Conservation (phyloP, 2,329 filamentous ascomycete genomes). For the Aaosphaeria pasadenensis region DNA sequence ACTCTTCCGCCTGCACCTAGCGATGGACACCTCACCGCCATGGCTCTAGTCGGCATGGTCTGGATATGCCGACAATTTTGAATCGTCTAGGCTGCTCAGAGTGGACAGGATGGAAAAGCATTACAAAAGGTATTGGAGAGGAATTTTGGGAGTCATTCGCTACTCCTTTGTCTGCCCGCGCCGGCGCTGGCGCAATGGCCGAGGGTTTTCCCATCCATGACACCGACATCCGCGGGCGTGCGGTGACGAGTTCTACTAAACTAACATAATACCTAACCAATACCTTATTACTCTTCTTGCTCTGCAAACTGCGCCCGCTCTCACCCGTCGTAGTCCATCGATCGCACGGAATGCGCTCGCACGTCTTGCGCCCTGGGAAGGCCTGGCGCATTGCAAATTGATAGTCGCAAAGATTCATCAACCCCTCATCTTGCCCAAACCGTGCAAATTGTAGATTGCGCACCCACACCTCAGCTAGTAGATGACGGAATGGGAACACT, state of each 20-base stretch:
- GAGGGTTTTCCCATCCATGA: slow-evolving; percentile 15
- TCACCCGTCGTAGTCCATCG: not conserved
- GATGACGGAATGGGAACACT: slow-evolving; percentile 23
- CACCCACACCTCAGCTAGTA: slow-evolving; percentile 3
- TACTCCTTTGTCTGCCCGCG: slow-evolving; percentile 22
- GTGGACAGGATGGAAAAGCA: too few relatives aligned
- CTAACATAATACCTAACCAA: too few relatives aligned
- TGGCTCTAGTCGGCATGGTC: not conserved
- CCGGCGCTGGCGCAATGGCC: slow-evolving; percentile 4
- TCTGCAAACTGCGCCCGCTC: slow-evolving; percentile 6
- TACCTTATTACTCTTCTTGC: too few relatives aligned
- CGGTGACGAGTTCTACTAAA: slow-evolving; percentile 9
- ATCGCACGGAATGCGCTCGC: slow-evolving; percentile 4
- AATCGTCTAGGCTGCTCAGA: too few relatives aligned
- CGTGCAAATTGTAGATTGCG: too few relatives aligned
- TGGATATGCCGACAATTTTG: too few relatives aligned
- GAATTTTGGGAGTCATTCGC: not conserved
- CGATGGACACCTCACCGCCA: not conserved
- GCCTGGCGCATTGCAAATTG: too few relatives aligned
- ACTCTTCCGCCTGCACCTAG: slow-evolving; percentile 9
- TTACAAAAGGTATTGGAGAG: not conserved
- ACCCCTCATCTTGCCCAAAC: too few relatives aligned
- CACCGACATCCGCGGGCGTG: slow-evolving; percentile 21
- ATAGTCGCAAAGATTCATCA: too few relatives aligned
- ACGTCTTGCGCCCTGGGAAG: slow-evolving; percentile 1